Evolutionary conservation across 306 rosid species (phyloP), one percentile per base, ranked within the genome.

Genomic region (Sindora glabra): DNA sequence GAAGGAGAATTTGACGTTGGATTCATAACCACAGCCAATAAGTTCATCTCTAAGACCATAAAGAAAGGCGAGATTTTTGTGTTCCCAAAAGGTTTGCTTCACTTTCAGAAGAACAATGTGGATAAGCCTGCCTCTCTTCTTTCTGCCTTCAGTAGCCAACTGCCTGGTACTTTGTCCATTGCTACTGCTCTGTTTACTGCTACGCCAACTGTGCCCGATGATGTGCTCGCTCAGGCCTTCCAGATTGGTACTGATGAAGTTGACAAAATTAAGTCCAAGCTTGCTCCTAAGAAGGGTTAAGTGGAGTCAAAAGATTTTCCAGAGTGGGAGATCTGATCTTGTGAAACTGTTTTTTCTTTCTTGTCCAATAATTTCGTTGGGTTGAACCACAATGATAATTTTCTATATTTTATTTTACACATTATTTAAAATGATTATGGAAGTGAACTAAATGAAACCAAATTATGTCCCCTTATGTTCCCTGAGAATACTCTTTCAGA

Each of bases 51-150:
- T 12, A 77, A 77, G 73, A 58, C 60, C 6, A 77, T 81, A 7
- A 74, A 81, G 56, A 27, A 67, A 38, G 86, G 83, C 13, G 74
- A 81, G 59, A 46, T 81, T n/a, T 81, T 73, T 65, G 80, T 74
- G 56, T 81, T 81, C 40, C 86, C 86, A 10, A 77, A 69, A 41
- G 83, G 80, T 0, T 36, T 53, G 49, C 74, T 81, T 8, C 86
- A 77, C 3, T 77, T 51, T 52, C 86, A 81, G 68, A 81, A 77
- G 61, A 81, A 81, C 57, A 77, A 42, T 24, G 86, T 68, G 2
- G 68, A 81, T 2, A 53, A 62, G 49, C 39, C 70, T 23, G 73
- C 86, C 18, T 39, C 86, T 22, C 73, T 77, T 7, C 18, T 81
- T 18, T 52, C 83, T 36, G 83, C 80, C 2, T 81, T 81, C 50